Conservation (phyloP, 2,329 filamentous ascomycete species). For the Phialophora macrospora region DNA sequence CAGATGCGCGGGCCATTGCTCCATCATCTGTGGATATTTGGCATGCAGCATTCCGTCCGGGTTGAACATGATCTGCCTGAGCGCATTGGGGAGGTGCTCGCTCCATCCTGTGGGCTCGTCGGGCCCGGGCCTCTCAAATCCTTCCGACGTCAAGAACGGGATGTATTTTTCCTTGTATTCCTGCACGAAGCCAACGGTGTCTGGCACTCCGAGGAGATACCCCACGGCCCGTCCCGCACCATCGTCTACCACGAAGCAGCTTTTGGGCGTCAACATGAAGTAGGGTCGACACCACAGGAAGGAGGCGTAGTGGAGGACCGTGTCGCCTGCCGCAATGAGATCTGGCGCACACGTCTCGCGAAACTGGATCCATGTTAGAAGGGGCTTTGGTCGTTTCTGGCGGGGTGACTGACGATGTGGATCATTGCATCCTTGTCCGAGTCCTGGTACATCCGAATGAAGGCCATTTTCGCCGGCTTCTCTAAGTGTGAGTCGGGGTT, state of each 20-base stretch:
- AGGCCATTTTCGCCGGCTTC: slow-evolving; percentile 26
- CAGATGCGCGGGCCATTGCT: slow-evolving; percentile 35
- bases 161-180: slow-evolving; percentile 27
- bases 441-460: slow-evolving; percentile 31
- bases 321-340: slow-evolving; percentile 25
- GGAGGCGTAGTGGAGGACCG: slow-evolving; percentile 31
- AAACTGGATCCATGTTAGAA: slow-evolving; percentile 27
- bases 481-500: not conserved
- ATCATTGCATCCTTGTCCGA: slow-evolving; percentile 35
- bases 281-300: slow-evolving; percentile 37
- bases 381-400: not conserved
- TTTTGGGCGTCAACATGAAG: slow-evolving; percentile 26
- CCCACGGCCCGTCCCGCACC: slow-evolving; percentile 35
- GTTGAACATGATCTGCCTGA: slow-evolving; percentile 33
- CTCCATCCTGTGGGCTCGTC: slow-evolving; percentile 26
- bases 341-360: slow-evolving; percentile 35
- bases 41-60: slow-evolving; percentile 31
- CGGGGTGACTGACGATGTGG: slow-evolving; percentile 28
- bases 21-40: slow-evolving; percentile 31
- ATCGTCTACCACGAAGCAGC: slow-evolving; percentile 37
- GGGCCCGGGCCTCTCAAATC: slow-evolving; percentile 25
- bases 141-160: slow-evolving; percentile 24
- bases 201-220: slow-evolving; percentile 32
- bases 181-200: slow-evolving; percentile 34
- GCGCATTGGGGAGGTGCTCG: slow-evolving; percentile 29